phyloP scores from a whole-genome alignment of 306 rosid genomes.

The Acmispon strigosus region DNA sequence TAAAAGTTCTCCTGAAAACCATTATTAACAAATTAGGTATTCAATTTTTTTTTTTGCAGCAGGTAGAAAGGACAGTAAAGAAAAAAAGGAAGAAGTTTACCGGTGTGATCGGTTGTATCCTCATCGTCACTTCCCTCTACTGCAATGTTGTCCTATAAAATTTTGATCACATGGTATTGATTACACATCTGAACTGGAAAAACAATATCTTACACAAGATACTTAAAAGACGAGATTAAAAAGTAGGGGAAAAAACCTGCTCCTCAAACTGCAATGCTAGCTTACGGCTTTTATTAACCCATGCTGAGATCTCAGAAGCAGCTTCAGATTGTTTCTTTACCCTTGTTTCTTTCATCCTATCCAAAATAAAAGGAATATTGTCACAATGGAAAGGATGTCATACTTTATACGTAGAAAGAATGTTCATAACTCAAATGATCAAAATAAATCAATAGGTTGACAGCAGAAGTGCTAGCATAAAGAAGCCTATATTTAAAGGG shows the following conservation, averaged over 20 bases:
- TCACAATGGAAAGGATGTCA: constrained; percentile 4
- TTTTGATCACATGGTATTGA: not conserved
- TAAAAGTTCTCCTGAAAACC: not conserved
- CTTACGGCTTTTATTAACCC: constrained; percentile 87
- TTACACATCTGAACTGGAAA: constrained; percentile 9
- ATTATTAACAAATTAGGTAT: not conserved
- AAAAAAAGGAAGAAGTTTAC: constrained; percentile 33
- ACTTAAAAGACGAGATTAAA: not conserved
- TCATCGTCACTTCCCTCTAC: constrained; percentile 80
- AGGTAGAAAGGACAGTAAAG: not conserved
- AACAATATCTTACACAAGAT: not conserved
- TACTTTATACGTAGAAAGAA: not conserved
- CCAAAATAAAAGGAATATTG: not conserved
- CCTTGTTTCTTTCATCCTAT: constrained; percentile 80
- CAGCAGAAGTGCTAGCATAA: not conserved
- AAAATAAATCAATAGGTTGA: constrained; percentile 10
- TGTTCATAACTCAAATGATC: not conserved
- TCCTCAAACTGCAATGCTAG: constrained; percentile 85
- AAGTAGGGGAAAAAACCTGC: constrained; percentile 46
- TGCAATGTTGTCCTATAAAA: constrained; percentile 71
- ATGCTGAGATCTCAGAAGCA: constrained; percentile 60
- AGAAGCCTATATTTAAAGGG: not conserved
- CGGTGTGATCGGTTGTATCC: constrained; percentile 35
- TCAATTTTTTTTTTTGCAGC: not conserved
- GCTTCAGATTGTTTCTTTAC: constrained; percentile 60